These are phyloP conservation scores for Rutstroemia sp. DNA, from an alignment of 2,329 filamentous ascomycete genomes.

Conservation along the genomic window DNA sequence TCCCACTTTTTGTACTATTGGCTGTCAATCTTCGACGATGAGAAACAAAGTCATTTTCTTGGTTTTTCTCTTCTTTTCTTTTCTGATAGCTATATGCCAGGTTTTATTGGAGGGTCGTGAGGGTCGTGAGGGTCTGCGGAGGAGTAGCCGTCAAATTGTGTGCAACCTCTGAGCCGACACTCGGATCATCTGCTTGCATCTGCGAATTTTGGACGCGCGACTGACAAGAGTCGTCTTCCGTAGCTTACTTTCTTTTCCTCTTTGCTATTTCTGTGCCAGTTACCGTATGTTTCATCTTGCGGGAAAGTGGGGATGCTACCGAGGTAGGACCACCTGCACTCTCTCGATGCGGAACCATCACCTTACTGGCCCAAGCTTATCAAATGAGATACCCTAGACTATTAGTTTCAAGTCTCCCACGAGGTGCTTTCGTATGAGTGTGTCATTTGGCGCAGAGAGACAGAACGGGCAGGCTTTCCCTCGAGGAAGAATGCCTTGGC, in stretches of 20 bases:
- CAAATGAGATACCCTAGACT: not conserved
- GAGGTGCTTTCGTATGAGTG: not conserved
- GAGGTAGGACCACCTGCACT: not conserved
- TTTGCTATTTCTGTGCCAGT: not conserved
- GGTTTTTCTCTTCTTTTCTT: not conserved
- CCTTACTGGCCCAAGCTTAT: not conserved
- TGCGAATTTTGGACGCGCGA: not conserved
- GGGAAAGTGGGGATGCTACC: not conserved
- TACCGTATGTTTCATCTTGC: conserved; percentile 9
- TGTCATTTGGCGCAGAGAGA: not conserved
- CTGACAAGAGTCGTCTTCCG: not conserved
- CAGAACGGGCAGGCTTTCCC: not conserved
- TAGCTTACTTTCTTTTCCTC: not conserved
- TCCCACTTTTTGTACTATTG: not conserved
- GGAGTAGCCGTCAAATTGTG: not conserved
- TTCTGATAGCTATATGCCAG: not conserved
- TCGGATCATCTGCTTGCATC: conserved; percentile 1
- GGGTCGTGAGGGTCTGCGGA: not conserved
- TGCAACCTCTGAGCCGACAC: not conserved
- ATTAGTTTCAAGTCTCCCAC: not conserved
- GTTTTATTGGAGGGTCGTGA: not conserved
- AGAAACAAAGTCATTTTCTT: not conserved
- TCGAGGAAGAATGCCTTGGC: no score
- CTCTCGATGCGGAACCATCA: not conserved
- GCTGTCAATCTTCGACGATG: not conserved